Conservation (phyloP, 176 grass and related monocot genomes). For the Eleusine coracana region DNA sequence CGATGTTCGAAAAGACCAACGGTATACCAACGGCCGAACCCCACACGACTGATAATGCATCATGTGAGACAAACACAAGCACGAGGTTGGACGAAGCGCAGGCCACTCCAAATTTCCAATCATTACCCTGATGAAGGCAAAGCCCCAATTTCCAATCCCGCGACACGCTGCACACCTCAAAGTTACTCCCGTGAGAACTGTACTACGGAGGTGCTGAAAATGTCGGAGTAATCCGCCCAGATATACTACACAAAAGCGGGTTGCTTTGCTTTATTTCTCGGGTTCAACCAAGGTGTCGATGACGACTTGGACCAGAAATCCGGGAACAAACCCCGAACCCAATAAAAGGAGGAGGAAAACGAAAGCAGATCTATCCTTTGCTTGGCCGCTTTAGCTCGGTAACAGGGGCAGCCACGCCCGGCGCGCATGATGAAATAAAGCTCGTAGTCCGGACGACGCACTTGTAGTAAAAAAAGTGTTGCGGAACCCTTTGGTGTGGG, state of each 20-base stretch:
- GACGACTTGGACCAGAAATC: conserved; percentile 19
- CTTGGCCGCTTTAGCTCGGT: conserved; percentile 23
- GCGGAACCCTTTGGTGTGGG: not conserved
- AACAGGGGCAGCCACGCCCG: not conserved
- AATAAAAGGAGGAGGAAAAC: not conserved
- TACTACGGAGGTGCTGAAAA: not conserved
- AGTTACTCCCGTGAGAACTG: not conserved
- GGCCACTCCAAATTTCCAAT: not conserved
- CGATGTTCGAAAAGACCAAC: too few relatives aligned
- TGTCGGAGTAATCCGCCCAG: not conserved
- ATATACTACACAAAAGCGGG: not conserved
- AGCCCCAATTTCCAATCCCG: not conserved
- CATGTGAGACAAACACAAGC: not conserved
- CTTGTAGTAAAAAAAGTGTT: not conserved
- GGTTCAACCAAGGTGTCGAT: conserved; percentile 23
- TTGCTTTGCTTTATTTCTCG: conserved; percentile 28
- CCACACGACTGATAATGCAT: not conserved
- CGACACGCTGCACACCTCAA: not conserved
- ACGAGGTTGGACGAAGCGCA: not conserved
- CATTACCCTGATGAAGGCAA: not conserved
- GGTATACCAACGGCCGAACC: too few relatives aligned
- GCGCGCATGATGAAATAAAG: conserved; percentile 10
- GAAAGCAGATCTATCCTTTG: not conserved
- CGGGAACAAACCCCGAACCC: not conserved
- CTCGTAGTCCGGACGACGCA: not conserved